Evolutionary conservation across 2,329 filamentous ascomycete species (phyloP).

Genomic region (Atkinsonella texensis): DNA sequence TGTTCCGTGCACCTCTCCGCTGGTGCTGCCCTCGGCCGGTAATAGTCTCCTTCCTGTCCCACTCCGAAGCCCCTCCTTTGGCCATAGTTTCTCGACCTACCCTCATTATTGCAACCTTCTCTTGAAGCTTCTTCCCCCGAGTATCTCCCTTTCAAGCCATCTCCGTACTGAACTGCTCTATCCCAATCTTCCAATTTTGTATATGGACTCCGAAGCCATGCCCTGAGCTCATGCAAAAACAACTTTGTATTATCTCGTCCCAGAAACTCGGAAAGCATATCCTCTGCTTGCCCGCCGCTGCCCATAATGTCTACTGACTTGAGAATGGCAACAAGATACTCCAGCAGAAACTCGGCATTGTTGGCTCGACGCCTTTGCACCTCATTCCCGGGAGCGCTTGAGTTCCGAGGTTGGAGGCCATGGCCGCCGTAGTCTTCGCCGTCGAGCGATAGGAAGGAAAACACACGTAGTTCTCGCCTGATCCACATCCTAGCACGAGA

Average conservation of each 20-base stretch:
- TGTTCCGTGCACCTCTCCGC: not conserved
- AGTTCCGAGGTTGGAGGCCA: constrained; percentile 4
- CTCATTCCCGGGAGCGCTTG: constrained; percentile 30
- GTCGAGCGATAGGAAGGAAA: constrained; percentile 50
- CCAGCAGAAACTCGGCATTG: constrained; percentile 73
- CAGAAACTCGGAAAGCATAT: constrained; percentile 66
- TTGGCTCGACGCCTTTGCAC: constrained; percentile 3
- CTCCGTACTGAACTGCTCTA: constrained; percentile 57
- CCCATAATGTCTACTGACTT: constrained; percentile 74
- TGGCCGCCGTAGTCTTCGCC: constrained; percentile 16
- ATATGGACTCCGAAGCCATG: constrained; percentile 75
- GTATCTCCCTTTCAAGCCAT: not conserved
- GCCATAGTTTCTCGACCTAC: not conserved
- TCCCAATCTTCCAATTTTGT: constrained; percentile 67
- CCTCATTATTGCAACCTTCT: not conserved
- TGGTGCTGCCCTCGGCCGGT: constrained; percentile 11
- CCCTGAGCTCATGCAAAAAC: constrained; percentile 74
- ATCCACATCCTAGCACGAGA: constrained; percentile 72
- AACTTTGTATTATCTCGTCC: constrained; percentile 60
- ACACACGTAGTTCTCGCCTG: constrained; percentile 72
- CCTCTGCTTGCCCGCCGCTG: constrained; percentile 65
- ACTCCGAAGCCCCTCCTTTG: not conserved
- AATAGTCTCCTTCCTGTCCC: constrained; percentile 15
- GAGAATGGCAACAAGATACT: constrained; percentile 74
- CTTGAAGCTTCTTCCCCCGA: not conserved